These are phyloP conservation scores for Fusarium oligoseptatum DNA, from an alignment of 2,329 filamentous ascomycete genomes.

Conservation along the genomic window DNA sequence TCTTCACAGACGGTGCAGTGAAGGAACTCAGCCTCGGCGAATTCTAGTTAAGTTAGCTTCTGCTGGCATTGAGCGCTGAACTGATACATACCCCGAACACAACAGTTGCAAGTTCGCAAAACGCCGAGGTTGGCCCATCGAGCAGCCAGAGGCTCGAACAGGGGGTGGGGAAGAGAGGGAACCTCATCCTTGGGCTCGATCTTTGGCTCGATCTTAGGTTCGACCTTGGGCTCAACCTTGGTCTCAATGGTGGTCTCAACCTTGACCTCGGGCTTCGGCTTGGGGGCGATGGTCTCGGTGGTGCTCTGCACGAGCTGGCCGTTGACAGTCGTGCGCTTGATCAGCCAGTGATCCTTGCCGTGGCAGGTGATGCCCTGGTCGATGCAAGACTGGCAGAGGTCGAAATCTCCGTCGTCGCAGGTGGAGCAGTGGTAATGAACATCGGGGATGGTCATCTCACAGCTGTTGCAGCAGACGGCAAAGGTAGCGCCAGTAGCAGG, in stretches of 20 bases:
- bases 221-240: slow-evolving; percentile 37
- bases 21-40: slow-evolving; percentile 83
- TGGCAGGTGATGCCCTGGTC: slow-evolving; percentile 81
- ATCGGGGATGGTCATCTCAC: slow-evolving; percentile 81
- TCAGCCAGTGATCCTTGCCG: slow-evolving; percentile 88
- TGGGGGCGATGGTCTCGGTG: slow-evolving; percentile 83
- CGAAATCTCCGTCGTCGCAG: slow-evolving; percentile 94
- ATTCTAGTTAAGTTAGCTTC: slow-evolving; percentile 60
- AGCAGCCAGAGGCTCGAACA: slow-evolving; percentile 37
- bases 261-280: slow-evolving; percentile 53
- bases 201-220: slow-evolving; percentile 23
- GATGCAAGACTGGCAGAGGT: slow-evolving; percentile 87
- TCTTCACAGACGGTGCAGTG: slow-evolving; percentile 89
- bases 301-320: slow-evolving; percentile 87
- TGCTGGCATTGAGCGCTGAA: neutral
- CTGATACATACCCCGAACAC: slow-evolving; percentile 58
- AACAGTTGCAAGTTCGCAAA: slow-evolving; percentile 78
- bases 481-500: slow-evolving; percentile 59
- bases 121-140: slow-evolving; percentile 40
- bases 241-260: slow-evolving; percentile 21
- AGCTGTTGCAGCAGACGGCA: slow-evolving; percentile 95
- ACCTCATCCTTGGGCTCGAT: slow-evolving; percentile 29
- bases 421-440: slow-evolving; percentile 95
- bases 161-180: slow-evolving; percentile 32
- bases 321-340: slow-evolving; percentile 86